These are phyloP conservation scores for Colletotrichum sp. DNA, from an alignment of 2,329 filamentous ascomycete species.

Conservation along the genomic window DNA sequence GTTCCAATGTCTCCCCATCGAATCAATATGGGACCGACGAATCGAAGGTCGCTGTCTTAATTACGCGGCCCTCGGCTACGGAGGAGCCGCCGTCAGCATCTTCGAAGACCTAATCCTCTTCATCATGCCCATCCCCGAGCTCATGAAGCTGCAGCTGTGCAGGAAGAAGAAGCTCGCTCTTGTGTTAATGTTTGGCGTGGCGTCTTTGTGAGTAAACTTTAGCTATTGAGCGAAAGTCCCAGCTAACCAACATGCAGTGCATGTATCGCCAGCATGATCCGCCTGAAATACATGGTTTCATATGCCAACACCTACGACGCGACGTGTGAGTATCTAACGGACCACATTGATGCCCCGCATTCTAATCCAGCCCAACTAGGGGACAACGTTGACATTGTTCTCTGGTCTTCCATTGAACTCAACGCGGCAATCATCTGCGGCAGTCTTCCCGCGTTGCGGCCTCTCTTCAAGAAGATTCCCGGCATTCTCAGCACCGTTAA, in stretches of 20 bases:
- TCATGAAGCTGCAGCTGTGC: slow-evolving; percentile 13
- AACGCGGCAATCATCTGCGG: slow-evolving; percentile 44
- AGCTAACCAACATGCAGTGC: slow-evolving; percentile 1
- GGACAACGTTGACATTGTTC: slow-evolving; percentile 31
- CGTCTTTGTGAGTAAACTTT: slow-evolving; percentile 14
- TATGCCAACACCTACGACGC: slow-evolving; percentile 8
- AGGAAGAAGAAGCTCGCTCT: slow-evolving; percentile 12
- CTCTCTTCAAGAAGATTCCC: slow-evolving; percentile 28
- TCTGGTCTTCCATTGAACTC: slow-evolving; percentile 35
- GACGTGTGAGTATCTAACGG: neutral
- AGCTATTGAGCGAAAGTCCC: fast-evolving
- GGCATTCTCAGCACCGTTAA: neutral
- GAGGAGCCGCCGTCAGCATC: slow-evolving; percentile 18
- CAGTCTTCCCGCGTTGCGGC: slow-evolving; percentile 44
- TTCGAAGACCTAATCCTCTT: slow-evolving; percentile 20
- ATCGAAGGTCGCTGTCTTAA: slow-evolving; percentile 7
- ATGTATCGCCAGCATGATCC: slow-evolving; percentile 22
- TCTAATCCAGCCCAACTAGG: neutral
- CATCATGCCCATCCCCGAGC: slow-evolving; percentile 16
- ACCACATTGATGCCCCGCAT: neutral
- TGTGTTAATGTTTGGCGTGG: slow-evolving; percentile 18
- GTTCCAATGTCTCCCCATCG: slow-evolving; percentile 23
- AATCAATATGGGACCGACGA: slow-evolving; percentile 17
- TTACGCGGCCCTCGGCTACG: neutral
- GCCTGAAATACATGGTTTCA: slow-evolving; percentile 17